These are phyloP conservation scores for Saturnispora zaruensis DNA, from an alignment of 805 yeast genomes.

Conservation along the genomic window DNA sequence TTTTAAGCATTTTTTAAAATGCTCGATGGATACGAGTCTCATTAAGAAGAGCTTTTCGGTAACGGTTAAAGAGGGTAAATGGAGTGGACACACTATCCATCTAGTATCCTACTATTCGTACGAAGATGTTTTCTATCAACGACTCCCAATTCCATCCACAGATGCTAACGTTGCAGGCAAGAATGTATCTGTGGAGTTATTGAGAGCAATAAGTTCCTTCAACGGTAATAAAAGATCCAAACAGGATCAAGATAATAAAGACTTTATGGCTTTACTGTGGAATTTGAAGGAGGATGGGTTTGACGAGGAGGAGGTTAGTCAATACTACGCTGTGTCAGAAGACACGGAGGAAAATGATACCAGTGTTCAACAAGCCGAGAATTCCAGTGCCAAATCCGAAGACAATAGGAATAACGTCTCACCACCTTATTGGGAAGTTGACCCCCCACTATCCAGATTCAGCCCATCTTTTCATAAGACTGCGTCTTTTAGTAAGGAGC, in stretches of 20 bases:
- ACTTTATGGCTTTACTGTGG: background rate
- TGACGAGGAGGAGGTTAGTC: background rate
- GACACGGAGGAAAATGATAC: background rate
- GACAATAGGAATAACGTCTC: background rate
- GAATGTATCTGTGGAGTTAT: background rate
- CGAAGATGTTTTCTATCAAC: constrained; percentile 57
- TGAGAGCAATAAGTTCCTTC: background rate
- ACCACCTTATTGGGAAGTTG: background rate
- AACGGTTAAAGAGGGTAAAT: constrained; percentile 30
- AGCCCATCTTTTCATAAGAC: background rate
- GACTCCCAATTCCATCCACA: background rate
- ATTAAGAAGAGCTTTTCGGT: constrained; percentile 77
- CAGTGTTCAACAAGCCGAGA: background rate
- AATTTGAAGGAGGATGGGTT: background rate
- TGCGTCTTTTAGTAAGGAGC: background rate
- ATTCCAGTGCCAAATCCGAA: background rate
- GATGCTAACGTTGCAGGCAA: background rate
- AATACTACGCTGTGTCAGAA: background rate
- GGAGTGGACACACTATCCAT: constrained; percentile 47
- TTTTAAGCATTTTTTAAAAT: background rate
- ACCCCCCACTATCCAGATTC: background rate
- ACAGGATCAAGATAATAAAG: background rate
- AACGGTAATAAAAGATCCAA: background rate
- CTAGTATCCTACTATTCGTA: constrained; percentile 72
- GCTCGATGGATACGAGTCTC: constrained; percentile 33